phyloP scores from a whole-genome alignment of 2,329 filamentous ascomycete genomes.

The Ophiostoma piceae region DNA sequence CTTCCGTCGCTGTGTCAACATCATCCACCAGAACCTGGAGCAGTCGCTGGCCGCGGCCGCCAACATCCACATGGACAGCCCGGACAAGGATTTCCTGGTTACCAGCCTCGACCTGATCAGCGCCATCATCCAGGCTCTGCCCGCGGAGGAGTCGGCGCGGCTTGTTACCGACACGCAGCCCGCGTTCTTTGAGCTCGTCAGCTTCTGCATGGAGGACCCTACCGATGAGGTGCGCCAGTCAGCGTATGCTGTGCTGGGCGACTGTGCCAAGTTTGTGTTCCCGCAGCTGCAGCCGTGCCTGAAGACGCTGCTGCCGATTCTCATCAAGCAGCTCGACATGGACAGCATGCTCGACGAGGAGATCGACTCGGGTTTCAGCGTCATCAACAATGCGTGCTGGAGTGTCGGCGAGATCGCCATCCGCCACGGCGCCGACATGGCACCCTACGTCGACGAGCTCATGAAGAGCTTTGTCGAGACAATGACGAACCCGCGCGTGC shows the following conservation, averaged over 20 bases:
- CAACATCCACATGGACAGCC: slow-evolving; percentile 65
- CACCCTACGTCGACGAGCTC: slow-evolving; percentile 69
- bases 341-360: slow-evolving; percentile 71
- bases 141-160: slow-evolving; percentile 64
- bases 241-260: slow-evolving; percentile 87
- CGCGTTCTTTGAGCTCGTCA: slow-evolving; percentile 82
- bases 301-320: slow-evolving; percentile 66
- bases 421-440: slow-evolving; percentile 68
- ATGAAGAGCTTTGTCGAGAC: slow-evolving; percentile 75
- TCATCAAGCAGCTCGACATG: slow-evolving; percentile 84
- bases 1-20: slow-evolving; percentile 80
- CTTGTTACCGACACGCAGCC: slow-evolving; percentile 72
- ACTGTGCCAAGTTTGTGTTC: slow-evolving; percentile 91
- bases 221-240: slow-evolving; percentile 94
- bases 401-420: slow-evolving; percentile 88
- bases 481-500: slow-evolving; percentile 77
- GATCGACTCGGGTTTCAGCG: slow-evolving; percentile 78
- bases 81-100: slow-evolving; percentile 95
- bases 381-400: slow-evolving; percentile 98
- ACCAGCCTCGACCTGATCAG: slow-evolving; percentile 91
- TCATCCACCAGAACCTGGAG: slow-evolving; percentile 88
- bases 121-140: slow-evolving; percentile 85
- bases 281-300: slow-evolving; percentile 71
- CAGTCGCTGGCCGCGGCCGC: slow-evolving; percentile 65
- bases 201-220: slow-evolving; percentile 85